Base-by-base conservation (phyloP, 306 rosid genomes). In the Gastrolobium villosum region DNA sequence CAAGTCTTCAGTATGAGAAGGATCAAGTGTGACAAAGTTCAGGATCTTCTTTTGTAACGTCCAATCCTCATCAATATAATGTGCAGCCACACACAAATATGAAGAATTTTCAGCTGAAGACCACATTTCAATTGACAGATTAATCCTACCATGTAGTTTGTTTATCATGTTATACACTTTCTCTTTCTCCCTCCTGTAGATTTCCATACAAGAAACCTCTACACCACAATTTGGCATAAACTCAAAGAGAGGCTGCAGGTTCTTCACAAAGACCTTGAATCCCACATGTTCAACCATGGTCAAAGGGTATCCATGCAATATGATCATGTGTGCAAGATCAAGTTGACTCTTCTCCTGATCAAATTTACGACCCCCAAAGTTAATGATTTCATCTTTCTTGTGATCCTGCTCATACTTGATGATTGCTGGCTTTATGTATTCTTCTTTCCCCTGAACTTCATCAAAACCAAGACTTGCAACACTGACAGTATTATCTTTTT, bases 271-370 rank as follows among this genome's bases (percentile, higher is more conserved):
- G 75, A 93, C 99, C 86, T 91, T 91, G 90, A 95, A 95, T 71
- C 98, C 96, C 6, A 91, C 97, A 64, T 95, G 93, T 76, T 95
- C 98, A 77, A 86, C 92, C 90, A 95, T 88, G 76, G 88, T 66
- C 77, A 91, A 67, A 9, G 98, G 98, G 74, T 95, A 95, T 59
- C 97, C 99, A 81, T 93, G 98, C 64, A 88, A 78, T 72, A 95
- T 91, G 66, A 93, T 88, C 99, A 95, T 95, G 71, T 88, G 94
- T n/a, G 97, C 97, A 49, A 95, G 99, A 90, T 95, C 99, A 79
- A 68, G 72, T 65, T 77, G 98, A 89, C 99, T 95, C 75, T 89
- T 88, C 76, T 91, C 98, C 70, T 86, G 96, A 78, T 95, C 98
- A 80, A 93, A 95, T 81, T 84, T 93, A 37, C 90, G 66, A 73